phyloP scores from a whole-genome alignment of 257 asterid genomes.

The Cinchona pubescens region DNA sequence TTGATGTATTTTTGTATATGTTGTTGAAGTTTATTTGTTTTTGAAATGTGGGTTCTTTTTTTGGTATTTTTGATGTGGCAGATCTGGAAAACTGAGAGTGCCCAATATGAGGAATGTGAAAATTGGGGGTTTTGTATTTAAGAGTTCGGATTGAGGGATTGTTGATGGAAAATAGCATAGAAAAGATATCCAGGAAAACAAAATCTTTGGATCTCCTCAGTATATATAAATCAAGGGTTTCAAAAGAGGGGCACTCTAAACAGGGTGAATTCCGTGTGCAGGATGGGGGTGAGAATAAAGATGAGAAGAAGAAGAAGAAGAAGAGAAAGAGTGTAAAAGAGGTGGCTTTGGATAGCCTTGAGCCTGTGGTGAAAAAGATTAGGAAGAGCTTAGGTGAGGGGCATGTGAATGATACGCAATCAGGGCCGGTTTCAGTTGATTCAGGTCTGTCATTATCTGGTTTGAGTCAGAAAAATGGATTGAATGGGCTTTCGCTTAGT shows the following conservation, averaged over 20 bases:
- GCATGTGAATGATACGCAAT: conserved; percentile 33
- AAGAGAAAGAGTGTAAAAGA: conserved; percentile 58
- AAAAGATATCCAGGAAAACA: conserved; percentile 61
- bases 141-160: conserved; percentile 43
- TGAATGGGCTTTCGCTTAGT: conserved; percentile 52
- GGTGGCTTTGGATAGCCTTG: conserved; percentile 49
- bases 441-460: conserved; percentile 21
- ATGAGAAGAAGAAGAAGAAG: conserved; percentile 39
- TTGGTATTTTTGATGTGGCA: conserved; percentile 36
- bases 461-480: conserved; percentile 34
- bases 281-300: conserved; percentile 29
- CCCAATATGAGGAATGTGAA: conserved; percentile 34
- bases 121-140: conserved; percentile 27
- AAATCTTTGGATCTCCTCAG: conserved; percentile 85
- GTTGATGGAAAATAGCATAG: conserved; percentile 73
- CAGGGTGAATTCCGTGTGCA: conserved; percentile 23
- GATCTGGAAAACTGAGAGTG: conserved; percentile 59
- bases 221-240: conserved; percentile 51
- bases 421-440: conserved; percentile 26
- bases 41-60: conserved; percentile 11
- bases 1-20: background rate
- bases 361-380: conserved; percentile 50
- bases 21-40: conserved; percentile 3
- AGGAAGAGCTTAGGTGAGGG: conserved; percentile 45
- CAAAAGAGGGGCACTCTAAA: conserved; percentile 38